Conservation (phyloP, 768 basidiomycete species). For the Saitozyma sp. region DNA sequence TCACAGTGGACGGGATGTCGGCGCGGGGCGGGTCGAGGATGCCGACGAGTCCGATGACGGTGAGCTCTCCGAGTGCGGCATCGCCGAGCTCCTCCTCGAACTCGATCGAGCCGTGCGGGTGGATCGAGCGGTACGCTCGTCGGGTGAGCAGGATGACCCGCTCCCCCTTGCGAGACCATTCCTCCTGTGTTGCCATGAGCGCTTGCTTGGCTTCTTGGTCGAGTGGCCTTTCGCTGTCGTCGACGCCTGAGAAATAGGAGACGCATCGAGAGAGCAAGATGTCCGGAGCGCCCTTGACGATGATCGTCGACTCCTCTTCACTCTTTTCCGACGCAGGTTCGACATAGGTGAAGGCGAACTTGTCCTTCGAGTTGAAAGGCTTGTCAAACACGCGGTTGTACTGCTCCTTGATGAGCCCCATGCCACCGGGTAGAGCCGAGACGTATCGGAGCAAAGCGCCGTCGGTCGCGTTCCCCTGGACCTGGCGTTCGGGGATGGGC, state of each 20-base stretch:
- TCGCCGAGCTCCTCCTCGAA: neutral
- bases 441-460: neutral
- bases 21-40: neutral
- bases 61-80: neutral
- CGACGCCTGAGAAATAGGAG: neutral
- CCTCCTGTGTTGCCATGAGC: neutral
- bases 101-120: neutral
- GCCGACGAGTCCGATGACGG: neutral
- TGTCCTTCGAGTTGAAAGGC: conserved; percentile 1
- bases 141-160: neutral
- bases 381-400: neutral
- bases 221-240: neutral
- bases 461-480: neutral
- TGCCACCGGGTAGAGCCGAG: neutral
- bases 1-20: neutral
- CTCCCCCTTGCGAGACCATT: neutral
- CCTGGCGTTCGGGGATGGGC: neutral
- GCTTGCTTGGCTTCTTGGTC: neutral
- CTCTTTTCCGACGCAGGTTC: neutral
- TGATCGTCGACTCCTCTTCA: neutral
- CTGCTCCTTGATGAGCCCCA: neutral
- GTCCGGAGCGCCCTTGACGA: neutral
- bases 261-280: neutral
- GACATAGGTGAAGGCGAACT: neutral
- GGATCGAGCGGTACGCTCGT: neutral